These are phyloP conservation scores for Fusarium burgessii DNA, from an alignment of 2,329 filamentous ascomycete genomes.

Conservation along the genomic window DNA sequence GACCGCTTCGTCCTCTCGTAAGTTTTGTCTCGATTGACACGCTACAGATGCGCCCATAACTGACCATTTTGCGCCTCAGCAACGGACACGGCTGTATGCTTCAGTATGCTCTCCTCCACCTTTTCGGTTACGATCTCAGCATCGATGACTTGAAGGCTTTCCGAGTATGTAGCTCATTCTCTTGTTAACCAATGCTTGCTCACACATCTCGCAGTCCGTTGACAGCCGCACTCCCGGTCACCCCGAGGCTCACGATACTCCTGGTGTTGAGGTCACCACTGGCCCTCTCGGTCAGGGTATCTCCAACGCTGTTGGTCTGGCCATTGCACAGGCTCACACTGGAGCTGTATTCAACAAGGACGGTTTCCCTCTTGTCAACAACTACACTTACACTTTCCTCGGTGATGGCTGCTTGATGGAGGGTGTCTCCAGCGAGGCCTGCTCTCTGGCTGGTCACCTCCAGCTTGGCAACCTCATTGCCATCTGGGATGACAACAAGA, in stretches of 20 bases:
- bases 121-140: slow-evolving; percentile 89
- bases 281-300: slow-evolving; percentile 98
- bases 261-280: slow-evolving; percentile 97
- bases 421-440: slow-evolving; percentile 94
- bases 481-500: slow-evolving; percentile 99
- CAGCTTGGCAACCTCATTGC: slow-evolving; percentile 97
- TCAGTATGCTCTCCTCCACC: slow-evolving; percentile 96
- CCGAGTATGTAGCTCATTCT: slow-evolving; percentile 75
- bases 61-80: slow-evolving; percentile 59
- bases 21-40: slow-evolving; percentile 57
- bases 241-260: slow-evolving; percentile 95
- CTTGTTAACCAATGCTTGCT: slow-evolving; percentile 5
- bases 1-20: slow-evolving; percentile 99
- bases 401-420: slow-evolving; percentile 99
- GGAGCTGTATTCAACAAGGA: slow-evolving; percentile 96
- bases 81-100: slow-evolving; percentile 99
- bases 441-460: slow-evolving; percentile 92
- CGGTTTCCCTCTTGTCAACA: slow-evolving; percentile 89
- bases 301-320: slow-evolving; percentile 96
- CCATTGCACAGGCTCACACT: slow-evolving; percentile 94
- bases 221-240: slow-evolving; percentile 91
- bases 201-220: slow-evolving; percentile 55
- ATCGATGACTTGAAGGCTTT: slow-evolving; percentile 96
- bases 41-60: slow-evolving; percentile 3
- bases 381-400: slow-evolving; percentile 97